Evolutionary conservation across 2,329 filamentous ascomycete genomes (phyloP).

Genomic region (Stagonosporopsis cucurbitacearum): DNA sequence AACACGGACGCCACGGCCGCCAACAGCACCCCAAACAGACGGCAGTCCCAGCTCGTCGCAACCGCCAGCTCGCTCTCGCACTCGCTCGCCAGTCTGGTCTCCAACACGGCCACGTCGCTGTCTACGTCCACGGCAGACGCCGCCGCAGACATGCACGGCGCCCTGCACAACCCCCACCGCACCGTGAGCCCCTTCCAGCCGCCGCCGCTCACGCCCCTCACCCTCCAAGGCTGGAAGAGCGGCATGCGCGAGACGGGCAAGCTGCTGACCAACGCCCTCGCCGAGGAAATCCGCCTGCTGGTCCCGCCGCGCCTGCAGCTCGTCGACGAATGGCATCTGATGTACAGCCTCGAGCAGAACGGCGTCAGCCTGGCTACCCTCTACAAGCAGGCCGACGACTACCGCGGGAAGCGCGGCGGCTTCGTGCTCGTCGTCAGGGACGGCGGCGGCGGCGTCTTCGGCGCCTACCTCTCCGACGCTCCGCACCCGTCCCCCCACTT

Average conservation of each 20-base stretch:
- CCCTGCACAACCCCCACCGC: constrained; percentile 67
- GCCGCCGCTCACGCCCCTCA: constrained; percentile 83
- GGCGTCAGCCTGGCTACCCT: constrained; percentile 86
- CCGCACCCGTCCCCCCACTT: constrained; percentile 83
- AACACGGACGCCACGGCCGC: constrained; percentile 50
- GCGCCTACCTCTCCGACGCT: constrained; percentile 90
- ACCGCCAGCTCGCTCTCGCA: constrained; percentile 37
- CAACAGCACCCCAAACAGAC: constrained; percentile 1
- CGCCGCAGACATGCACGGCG: constrained; percentile 58
- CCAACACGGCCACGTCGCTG: constrained; percentile 39
- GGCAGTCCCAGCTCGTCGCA: constrained; percentile 30
- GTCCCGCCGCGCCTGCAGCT: constrained; percentile 87
- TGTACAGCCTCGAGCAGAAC: constrained; percentile 91
- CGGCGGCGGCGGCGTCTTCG: constrained; percentile 79
- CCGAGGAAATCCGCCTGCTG: constrained; percentile 91
- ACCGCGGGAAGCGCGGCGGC: constrained; percentile 73
- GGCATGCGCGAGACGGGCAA: constrained; percentile 66
- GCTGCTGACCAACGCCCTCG: constrained; percentile 74
- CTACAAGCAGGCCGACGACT: constrained; percentile 77
- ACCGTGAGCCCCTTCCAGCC: constrained; percentile 82
- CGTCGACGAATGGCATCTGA: constrained; percentile 82
- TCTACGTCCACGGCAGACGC: constrained; percentile 11
- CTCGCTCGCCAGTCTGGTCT: constrained; percentile 48
- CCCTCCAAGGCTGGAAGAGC: constrained; percentile 69
- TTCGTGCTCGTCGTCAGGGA: constrained; percentile 91